Percentiles rank a stretch among this genome's conserved stretches.
These are phyloP conservation scores for Gnomoniopsis sp. DNA, from an alignment of 2,329 filamentous ascomycete species.

Conservation along the genomic window DNA sequence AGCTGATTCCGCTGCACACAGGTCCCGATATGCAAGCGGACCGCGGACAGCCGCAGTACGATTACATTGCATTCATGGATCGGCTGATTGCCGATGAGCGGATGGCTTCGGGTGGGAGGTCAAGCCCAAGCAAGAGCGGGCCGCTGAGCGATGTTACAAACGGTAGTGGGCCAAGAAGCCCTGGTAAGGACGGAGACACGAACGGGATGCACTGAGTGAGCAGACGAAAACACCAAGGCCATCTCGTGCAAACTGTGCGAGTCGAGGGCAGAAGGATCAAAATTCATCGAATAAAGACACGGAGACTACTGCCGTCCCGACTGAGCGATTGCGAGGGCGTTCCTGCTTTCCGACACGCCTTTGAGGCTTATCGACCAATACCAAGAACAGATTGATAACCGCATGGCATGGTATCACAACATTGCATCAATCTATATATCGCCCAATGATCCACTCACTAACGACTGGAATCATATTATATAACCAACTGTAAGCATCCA, in stretches of 20 bases:
- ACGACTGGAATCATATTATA: background rate
- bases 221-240: background rate
- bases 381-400: background rate
- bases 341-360: background rate
- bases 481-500: background rate
- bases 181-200: slow-evolving; percentile 30
- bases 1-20: slow-evolving; percentile 79
- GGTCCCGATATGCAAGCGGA: slow-evolving; percentile 87
- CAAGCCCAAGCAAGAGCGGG: slow-evolving; percentile 18
- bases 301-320: background rate
- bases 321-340: background rate
- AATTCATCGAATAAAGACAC: background rate
- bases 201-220: slow-evolving; percentile 30
- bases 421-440: background rate
- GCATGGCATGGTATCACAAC: background rate
- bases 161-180: slow-evolving; percentile 26
- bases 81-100: slow-evolving; percentile 59
- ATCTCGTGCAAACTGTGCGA: no score
- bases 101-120: slow-evolving; percentile 16
- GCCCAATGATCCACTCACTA: background rate
- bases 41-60: slow-evolving; percentile 79
- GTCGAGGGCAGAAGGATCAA: no score
- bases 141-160: slow-evolving; percentile 21
- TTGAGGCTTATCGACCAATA: background rate
- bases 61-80: slow-evolving; percentile 98